Percentiles rank a stretch among this genome's conserved stretches.
phyloP scores from a whole-genome alignment of 2,329 filamentous ascomycete species.

The Ambrosiella beaveri region DNA sequence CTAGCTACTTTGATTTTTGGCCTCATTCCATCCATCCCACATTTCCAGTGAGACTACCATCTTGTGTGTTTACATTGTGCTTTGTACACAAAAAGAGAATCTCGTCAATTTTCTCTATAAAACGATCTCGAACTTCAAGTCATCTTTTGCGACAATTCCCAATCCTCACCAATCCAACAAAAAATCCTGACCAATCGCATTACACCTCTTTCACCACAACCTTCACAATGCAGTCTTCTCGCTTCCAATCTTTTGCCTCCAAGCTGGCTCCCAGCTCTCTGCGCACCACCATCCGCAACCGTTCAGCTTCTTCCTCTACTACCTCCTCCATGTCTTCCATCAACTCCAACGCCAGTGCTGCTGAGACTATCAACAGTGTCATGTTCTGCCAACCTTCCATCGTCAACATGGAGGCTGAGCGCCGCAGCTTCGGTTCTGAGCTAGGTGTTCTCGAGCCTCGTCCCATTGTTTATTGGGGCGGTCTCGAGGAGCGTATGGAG shows the following conservation, averaged over 20 bases:
- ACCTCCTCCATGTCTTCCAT: constrained; percentile 10
- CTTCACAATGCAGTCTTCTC: constrained; percentile 28
- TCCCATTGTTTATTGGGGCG: constrained; percentile 45
- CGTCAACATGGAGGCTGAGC: constrained; percentile 40
- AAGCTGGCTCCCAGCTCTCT: constrained; percentile 32
- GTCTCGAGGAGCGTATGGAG: constrained; percentile 41
- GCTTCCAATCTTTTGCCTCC: constrained; percentile 32
- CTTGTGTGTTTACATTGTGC: constrained; percentile 1
- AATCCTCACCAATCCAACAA: not conserved
- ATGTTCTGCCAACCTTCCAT: constrained; percentile 41
- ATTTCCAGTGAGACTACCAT: constrained; percentile 5
- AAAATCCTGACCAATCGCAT: not conserved
- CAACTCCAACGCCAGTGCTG: constrained; percentile 23
- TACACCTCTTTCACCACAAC: not conserved
- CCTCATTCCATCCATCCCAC: constrained; percentile 9
- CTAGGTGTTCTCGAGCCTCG: constrained; percentile 42
- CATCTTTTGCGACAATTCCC: not conserved
- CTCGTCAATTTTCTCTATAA: not conserved
- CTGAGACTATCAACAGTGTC: constrained; percentile 39
- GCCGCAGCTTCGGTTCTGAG: constrained; percentile 32
- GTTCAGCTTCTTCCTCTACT: constrained; percentile 30
- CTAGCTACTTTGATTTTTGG: constrained; percentile 4
- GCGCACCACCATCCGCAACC: constrained; percentile 33
- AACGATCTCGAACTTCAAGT: not conserved
- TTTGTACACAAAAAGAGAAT: not conserved